Conservation (phyloP, 2,329 filamentous ascomycete species). For the Lasiodiplodia citricola region DNA sequence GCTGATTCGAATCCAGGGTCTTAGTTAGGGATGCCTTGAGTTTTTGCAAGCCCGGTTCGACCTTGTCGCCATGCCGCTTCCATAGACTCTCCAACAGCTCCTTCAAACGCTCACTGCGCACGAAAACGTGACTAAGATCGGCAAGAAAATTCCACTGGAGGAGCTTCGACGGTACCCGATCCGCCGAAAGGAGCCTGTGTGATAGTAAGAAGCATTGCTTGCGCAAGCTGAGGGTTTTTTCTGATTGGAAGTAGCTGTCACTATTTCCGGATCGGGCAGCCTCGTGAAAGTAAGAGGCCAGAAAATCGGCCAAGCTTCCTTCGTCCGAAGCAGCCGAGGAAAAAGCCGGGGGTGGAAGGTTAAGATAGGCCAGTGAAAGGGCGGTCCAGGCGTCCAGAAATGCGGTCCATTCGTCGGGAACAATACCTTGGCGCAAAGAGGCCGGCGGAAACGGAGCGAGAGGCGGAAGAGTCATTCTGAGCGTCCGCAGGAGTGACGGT, state of each 20-base stretch:
- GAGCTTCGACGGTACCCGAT: constrained; percentile 54
- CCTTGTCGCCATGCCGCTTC: constrained; percentile 52
- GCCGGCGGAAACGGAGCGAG: constrained; percentile 79
- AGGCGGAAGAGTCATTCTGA: constrained; percentile 63
- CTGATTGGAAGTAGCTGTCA: constrained; percentile 25
- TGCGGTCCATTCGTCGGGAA: constrained; percentile 74
- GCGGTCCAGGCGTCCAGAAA: constrained; percentile 78
- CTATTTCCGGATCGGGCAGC: constrained; percentile 41
- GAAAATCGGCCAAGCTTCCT: constrained; percentile 65
- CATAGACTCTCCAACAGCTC: constrained; percentile 58
- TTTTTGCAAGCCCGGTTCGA: constrained; percentile 63
- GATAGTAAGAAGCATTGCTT: constrained; percentile 69
- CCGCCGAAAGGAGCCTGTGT: constrained; percentile 60
- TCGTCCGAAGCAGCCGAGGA: constrained; percentile 57
- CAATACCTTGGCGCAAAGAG: constrained; percentile 69
- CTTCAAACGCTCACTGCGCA: constrained; percentile 64
- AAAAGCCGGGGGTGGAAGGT: constrained; percentile 64
- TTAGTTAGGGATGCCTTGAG: constrained; percentile 68
- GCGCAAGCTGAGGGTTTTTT: constrained; percentile 59
- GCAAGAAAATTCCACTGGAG: constrained; percentile 71
- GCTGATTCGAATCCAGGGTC: constrained; percentile 66
- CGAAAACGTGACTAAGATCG: constrained; percentile 70
- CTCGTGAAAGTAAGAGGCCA: constrained; percentile 70
- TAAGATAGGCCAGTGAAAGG: constrained; percentile 69
- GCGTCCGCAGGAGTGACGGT: background rate